A percentile compares a stretch with the other conserved stretches of the same genome.
Evolutionary conservation across 805 yeast species (phyloP).

Genomic region (Nakazawaea pomicola): DNA sequence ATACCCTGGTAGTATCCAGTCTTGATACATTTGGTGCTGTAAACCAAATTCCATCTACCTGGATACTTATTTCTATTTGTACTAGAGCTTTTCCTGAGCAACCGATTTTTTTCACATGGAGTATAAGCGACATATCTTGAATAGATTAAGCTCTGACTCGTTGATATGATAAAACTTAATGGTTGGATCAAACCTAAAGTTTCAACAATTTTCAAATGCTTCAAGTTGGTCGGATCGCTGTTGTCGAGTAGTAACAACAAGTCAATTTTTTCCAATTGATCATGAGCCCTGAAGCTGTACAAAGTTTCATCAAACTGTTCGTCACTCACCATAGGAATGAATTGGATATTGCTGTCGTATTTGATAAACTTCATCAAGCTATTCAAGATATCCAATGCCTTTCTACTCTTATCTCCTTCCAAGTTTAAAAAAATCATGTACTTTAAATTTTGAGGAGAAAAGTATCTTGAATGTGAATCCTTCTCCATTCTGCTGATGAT

Average conservation of each 20-base stretch:
- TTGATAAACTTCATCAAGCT: constrained; percentile 1
- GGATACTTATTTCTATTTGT: constrained; percentile 20
- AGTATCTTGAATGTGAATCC: constrained; percentile 31
- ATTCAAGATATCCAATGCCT: constrained; percentile 17
- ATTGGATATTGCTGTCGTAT: constrained; percentile 1
- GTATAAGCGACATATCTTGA: constrained; percentile 28
- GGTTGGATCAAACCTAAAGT: constrained; percentile 30
- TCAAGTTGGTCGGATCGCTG: constrained; percentile 28
- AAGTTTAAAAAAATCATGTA: constrained; percentile 31
- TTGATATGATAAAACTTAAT: constrained; percentile 33
- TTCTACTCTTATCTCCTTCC: constrained; percentile 24
- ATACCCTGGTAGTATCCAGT: constrained; percentile 16
- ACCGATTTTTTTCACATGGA: constrained; percentile 29
- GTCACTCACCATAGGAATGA: constrained; percentile 26
- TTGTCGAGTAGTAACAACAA: constrained; percentile 34
- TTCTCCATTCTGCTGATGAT: constrained; percentile 21
- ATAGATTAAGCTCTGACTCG: constrained; percentile 28
- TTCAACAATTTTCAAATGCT: constrained; percentile 35
- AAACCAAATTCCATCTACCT: constrained; percentile 34
- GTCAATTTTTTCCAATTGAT: constrained; percentile 22
- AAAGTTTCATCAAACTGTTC: constrained; percentile 29
- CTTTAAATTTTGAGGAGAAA: constrained; percentile 25
- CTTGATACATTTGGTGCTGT: constrained; percentile 26
- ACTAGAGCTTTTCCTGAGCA: constrained; percentile 21
- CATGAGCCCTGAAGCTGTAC: constrained; percentile 20